phyloP scores from a whole-genome alignment of 257 asterid genomes.

The Rhazya stricta region DNA sequence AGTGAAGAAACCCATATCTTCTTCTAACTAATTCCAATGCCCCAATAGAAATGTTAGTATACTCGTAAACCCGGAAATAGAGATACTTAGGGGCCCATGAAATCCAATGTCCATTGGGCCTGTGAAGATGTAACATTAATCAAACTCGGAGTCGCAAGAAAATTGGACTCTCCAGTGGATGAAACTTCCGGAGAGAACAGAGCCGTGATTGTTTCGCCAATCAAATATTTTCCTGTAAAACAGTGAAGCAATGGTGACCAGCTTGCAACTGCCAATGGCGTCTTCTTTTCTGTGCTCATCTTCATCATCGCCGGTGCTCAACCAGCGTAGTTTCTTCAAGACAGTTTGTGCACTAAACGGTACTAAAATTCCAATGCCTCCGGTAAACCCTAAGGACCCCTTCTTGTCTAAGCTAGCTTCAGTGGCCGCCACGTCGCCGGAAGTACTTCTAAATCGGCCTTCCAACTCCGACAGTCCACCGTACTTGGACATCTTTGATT shows the following conservation, averaged over 20 bases:
- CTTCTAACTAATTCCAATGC: too few species aligned
- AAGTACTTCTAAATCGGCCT: constrained; percentile 47
- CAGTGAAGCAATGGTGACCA: constrained; percentile 43
- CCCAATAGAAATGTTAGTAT: too few species aligned
- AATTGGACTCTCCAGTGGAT: background rate
- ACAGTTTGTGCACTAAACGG: constrained; percentile 14
- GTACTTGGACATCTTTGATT: constrained; percentile 56
- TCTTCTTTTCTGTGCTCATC: constrained; percentile 49
- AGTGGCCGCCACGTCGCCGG: constrained; percentile 65
- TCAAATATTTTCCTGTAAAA: background rate
- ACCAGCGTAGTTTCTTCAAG: constrained; percentile 37
- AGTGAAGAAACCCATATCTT: too few species aligned
- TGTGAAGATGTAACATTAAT: background rate
- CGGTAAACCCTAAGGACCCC: constrained; percentile 79
- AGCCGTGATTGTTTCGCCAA: background rate
- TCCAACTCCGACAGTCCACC: constrained; percentile 54
- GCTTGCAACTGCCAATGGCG: constrained; percentile 55
- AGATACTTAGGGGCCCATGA: too few species aligned
- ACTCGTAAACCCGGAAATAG: too few species aligned
- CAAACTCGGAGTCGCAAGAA: background rate
- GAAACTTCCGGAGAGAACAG: background rate
- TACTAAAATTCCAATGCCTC: constrained; percentile 61
- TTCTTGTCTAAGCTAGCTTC: constrained; percentile 70
- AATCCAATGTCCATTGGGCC: too few species aligned
- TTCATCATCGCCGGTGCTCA: constrained; percentile 25